Percentiles rank a stretch among this genome's conserved stretches.
These are phyloP conservation scores for Rhodotorula sp. DNA, from an alignment of 1,284 basidiomycete species.

Conservation along the genomic window DNA sequence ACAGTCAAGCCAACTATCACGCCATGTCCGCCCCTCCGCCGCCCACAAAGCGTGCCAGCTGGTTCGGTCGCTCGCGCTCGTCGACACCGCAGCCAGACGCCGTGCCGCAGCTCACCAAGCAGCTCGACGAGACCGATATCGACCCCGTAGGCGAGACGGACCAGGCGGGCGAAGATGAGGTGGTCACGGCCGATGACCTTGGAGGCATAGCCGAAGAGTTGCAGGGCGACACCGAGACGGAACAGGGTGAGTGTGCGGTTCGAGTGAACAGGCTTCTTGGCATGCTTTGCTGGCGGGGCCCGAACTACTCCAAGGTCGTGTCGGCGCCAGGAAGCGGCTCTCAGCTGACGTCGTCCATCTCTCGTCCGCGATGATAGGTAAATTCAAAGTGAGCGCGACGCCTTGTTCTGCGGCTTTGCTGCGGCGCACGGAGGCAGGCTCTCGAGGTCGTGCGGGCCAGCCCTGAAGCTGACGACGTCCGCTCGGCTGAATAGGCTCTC, in stretches of 20 bases:
- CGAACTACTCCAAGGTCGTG: no score
- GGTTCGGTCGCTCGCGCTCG: neutral
- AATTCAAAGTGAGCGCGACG: no score
- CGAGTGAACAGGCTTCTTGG: no score
- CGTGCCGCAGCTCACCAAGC: neutral
- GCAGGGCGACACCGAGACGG: slow-evolving; percentile 11
- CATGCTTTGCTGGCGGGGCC: no score
- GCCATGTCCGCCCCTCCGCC: neutral
- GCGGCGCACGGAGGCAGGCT: neutral
- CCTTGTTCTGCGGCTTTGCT: neutral
- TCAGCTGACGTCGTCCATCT: no score
- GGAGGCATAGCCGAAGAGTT: slow-evolving; percentile 1
- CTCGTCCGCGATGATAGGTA: no score
- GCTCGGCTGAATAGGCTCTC: slow-evolving; percentile 11
- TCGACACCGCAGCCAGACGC: neutral
- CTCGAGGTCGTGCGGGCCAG: no score
- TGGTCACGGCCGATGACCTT: neutral
- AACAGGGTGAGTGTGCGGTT: neutral
- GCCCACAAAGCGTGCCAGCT: neutral
- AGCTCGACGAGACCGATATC: slow-evolving; percentile 1
- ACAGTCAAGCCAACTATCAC: no score
- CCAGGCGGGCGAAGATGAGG: neutral
- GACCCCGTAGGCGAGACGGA: neutral
- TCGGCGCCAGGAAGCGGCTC: no score
- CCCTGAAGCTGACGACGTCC: neutral